These are phyloP conservation scores for Saccharomycopsis sp. DNA, from an alignment of 805 yeast genomes.

Conservation along the genomic window DNA sequence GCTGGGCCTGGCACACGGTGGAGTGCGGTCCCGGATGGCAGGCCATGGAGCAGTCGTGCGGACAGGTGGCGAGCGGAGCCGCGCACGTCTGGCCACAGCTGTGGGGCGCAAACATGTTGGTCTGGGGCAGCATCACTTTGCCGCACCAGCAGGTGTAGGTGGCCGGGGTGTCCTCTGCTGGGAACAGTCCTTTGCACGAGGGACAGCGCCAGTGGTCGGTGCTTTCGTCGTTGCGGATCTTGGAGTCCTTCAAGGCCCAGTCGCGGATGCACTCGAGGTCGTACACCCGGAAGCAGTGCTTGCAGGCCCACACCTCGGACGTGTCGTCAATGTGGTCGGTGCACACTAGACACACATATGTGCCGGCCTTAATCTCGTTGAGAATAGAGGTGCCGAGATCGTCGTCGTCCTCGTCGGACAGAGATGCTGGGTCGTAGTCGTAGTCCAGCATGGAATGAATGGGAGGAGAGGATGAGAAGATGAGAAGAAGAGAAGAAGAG, in stretches of 20 bases:
- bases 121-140: conserved; percentile 55
- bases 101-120: conserved; percentile 58
- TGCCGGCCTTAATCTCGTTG: conserved; percentile 53
- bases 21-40: conserved; percentile 93
- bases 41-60: conserved; percentile 62
- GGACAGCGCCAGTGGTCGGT: conserved; percentile 80
- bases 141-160: conserved; percentile 85
- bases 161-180: conserved; percentile 37
- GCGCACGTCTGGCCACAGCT: conserved; percentile 85
- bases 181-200: conserved; percentile 67
- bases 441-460: no score
- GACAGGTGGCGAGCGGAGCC: conserved; percentile 44
- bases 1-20: conserved; percentile 63
- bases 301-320: conserved; percentile 73
- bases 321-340: conserved; percentile 66
- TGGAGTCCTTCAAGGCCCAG: conserved; percentile 77
- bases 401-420: no score
- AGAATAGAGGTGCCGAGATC: conserved; percentile 1
- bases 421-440: no score
- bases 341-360: conserved; percentile 80
- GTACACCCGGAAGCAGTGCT: conserved; percentile 69
- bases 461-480: no score
- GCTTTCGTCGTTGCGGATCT: conserved; percentile 38
- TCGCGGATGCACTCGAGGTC: conserved; percentile 76
- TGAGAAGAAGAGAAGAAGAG: no score